These are phyloP conservation scores for Kurtzmaniella quercitrusa DNA, from an alignment of 1,139 yeast species.

Conservation along the genomic window DNA sequence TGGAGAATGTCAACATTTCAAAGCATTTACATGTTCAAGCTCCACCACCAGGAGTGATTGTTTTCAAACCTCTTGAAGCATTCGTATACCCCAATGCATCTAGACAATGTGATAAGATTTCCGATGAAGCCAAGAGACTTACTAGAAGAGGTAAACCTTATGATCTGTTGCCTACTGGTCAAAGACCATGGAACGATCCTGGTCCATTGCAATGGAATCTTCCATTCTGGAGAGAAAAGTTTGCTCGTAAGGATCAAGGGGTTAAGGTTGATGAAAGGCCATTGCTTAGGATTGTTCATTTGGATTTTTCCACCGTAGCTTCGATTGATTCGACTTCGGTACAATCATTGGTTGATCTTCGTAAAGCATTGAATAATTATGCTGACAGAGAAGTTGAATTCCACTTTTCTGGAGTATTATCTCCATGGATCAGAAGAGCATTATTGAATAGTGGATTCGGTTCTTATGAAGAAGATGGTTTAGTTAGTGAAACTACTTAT, in stretches of 20 bases:
- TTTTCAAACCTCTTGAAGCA: constrained; percentile 77
- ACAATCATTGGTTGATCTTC: constrained; percentile 72
- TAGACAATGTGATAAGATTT: constrained; percentile 62
- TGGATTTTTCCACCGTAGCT: constrained; percentile 77
- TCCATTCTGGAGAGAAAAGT: constrained; percentile 25
- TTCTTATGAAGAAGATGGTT: constrained; percentile 41
- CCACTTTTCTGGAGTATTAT: constrained; percentile 81
- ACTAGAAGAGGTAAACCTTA: constrained; percentile 61
- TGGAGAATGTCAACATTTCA: constrained; percentile 54
- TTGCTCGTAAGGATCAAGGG: constrained; percentile 9
- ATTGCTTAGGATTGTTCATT: constrained; percentile 61
- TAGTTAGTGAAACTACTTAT: constrained; percentile 36
- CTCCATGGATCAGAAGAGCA: constrained; percentile 84
- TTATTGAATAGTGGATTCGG: constrained; percentile 81
- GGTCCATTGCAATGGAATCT: constrained; percentile 53
- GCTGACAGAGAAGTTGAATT: constrained; percentile 84
- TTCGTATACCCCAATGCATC: constrained; percentile 82
- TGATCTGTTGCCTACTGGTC: constrained; percentile 47
- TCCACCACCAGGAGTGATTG: constrained; percentile 90
- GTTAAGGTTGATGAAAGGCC: constrained; percentile 55
- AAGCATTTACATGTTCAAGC: constrained; percentile 54
- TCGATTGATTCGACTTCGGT: constrained; percentile 76
- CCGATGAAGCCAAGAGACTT: constrained; percentile 58
- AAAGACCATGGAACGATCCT: constrained; percentile 90
- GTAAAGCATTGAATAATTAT: constrained; percentile 66